Base-by-base conservation (phyloP, 1,284 basidiomycete species). In the Heimioporus retisporus region DNA sequence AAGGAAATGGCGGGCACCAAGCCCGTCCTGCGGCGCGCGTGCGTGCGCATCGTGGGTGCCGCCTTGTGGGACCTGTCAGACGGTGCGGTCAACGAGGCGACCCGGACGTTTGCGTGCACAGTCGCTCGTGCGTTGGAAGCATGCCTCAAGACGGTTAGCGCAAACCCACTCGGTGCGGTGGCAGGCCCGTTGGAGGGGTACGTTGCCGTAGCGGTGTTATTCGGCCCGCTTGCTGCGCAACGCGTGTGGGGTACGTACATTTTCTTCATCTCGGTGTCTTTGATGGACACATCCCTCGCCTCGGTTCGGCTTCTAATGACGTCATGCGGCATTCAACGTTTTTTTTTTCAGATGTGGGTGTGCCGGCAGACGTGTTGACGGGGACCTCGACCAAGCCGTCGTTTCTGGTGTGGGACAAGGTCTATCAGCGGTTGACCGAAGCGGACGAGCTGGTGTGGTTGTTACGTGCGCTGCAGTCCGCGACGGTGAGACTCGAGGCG, bases 391-490 rank as follows among this genome's bases (percentile, higher is more conserved):
- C 84, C 10, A 97, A 96, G 75, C 93, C 95, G 0, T 92, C 93
- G 2, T 97, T 97, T 81, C 77, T 98, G 51, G 75, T 97, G 25
- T 95, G 90, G 88, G 95, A 96, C 65, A 96, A 94, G 78, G 89
- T 94, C 0, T 96, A 96, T 75, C 87, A 90, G 64, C 96, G 94
- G 77, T 73, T 93, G 8, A 81, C 81, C 8, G 85, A 89, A 8
- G 73, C 80, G 0, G 88, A 90, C 23, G 96, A 97, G 43, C 90
- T 95, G 69, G 75, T 73, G 21, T 97, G 96, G 96, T 80, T 97
- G 6, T 81, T 95, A n/a, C 86, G 91, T 42, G 91, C 93, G 1
- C 77, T 86, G 8, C 83, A 90, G 63, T 86, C 84, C 2, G 80
- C 89, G 0, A 70, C 93, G 8, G 70, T 79, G 0, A 86, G 78